These are phyloP conservation scores for Scenedesmus sp. DNA, from an alignment of 163 green algal species.

Conservation along the genomic window DNA sequence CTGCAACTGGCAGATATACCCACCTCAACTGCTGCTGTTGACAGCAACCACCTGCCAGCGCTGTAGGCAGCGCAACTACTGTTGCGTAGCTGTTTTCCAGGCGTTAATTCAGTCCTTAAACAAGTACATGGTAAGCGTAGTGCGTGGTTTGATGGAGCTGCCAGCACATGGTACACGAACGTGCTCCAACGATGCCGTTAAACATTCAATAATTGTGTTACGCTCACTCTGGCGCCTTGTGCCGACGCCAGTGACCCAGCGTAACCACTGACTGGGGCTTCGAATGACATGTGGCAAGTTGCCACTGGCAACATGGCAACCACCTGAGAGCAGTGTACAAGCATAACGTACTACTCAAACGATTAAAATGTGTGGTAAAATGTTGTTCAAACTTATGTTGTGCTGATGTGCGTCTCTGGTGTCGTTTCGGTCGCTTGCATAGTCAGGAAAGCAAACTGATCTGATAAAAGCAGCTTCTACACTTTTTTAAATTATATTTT, in stretches of 20 bases:
- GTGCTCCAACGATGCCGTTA: not conserved
- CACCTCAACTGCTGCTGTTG: not conserved
- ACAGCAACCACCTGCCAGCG: not conserved
- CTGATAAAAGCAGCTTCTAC: too few species aligned
- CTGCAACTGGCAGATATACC: not conserved
- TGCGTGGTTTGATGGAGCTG: not conserved
- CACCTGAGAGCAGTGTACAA: not conserved
- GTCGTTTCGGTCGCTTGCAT: too few species aligned
- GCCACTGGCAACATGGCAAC: not conserved
- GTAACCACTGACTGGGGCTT: constrained; percentile 7
- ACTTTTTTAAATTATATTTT: too few species aligned
- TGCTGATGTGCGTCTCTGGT: too few species aligned
- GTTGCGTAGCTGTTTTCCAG: too few species aligned
- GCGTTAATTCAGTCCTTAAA: not conserved
- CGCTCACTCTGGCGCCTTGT: not conserved
- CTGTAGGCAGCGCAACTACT: not conserved
- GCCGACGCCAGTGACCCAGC: not conserved
- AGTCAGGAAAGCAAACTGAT: too few species aligned
- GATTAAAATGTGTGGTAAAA: not conserved
- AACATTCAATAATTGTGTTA: too few species aligned
- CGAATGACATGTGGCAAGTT: not conserved
- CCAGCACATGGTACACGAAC: not conserved
- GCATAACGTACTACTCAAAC: not conserved
- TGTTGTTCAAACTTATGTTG: not conserved
- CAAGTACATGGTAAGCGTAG: not conserved